Evolutionary conservation across 73 alveolate genomes (phyloP).

Genomic region (Blepharisma stoltei): DNA sequence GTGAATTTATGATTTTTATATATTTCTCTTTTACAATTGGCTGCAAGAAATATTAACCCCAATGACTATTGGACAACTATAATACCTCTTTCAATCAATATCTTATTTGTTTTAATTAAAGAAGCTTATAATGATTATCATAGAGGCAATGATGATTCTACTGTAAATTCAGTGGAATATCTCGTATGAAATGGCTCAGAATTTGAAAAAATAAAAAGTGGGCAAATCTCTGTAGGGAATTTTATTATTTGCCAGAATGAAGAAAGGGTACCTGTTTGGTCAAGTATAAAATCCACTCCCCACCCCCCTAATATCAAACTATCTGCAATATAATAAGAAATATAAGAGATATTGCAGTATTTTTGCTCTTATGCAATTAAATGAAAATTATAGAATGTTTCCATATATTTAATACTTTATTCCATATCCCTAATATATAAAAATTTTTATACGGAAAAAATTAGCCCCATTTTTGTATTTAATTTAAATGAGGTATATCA

Average conservation of each 20-base stretch:
- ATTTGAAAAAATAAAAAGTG: background rate
- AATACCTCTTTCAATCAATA: conserved; percentile 73
- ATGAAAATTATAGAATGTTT: too few relatives aligned
- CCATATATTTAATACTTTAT: too few relatives aligned
- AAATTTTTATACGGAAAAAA: too few relatives aligned
- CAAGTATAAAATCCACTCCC: too few relatives aligned
- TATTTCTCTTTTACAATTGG: conserved; percentile 66
- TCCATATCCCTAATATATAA: too few relatives aligned
- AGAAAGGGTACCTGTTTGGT: conserved; percentile 55
- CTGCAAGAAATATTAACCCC: conserved; percentile 31
- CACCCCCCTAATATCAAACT: too few relatives aligned
- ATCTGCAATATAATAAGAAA: too few relatives aligned
- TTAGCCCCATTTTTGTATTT: too few relatives aligned
- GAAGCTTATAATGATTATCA: conserved; percentile 78
- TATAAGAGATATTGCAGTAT: too few relatives aligned
- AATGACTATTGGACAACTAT: conserved; percentile 59
- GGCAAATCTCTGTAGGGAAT: background rate
- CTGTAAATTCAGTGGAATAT: background rate
- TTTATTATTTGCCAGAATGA: background rate
- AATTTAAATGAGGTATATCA: too few relatives aligned
- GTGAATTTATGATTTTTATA: conserved; percentile 75
- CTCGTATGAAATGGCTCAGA: background rate
- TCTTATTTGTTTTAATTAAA: conserved; percentile 71
- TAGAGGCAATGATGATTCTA: background rate
- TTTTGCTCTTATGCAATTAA: too few relatives aligned